A percentile compares a stretch with the other conserved stretches of the same genome.
Evolutionary conservation across 1,284 basidiomycete genomes (phyloP).

Genomic region (Taiwanofungus camphoratus): DNA sequence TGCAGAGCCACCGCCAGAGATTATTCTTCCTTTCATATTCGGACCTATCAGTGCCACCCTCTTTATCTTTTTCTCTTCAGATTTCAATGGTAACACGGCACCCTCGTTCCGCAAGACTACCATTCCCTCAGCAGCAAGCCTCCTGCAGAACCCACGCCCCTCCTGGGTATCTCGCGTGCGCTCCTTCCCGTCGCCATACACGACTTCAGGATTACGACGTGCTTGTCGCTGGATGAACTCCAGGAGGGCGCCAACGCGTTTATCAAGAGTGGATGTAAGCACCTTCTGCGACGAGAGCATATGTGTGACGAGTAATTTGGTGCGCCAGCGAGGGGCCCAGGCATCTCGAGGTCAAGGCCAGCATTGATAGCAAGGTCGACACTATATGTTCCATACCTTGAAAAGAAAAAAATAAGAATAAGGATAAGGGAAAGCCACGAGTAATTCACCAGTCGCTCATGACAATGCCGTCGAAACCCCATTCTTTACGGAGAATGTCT

Average conservation of each 20-base stretch:
- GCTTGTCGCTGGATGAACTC: conserved; percentile 57
- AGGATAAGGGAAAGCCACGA: not conserved
- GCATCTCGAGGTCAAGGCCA: conserved; percentile 68
- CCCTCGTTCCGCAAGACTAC: conserved; percentile 69
- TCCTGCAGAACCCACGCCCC: conserved; percentile 48
- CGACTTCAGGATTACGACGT: conserved; percentile 49
- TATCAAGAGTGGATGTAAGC: conserved; percentile 44
- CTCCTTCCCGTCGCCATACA: conserved; percentile 62
- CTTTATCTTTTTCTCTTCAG: conserved; percentile 20
- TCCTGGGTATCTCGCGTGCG: conserved; percentile 52
- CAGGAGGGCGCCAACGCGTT: conserved; percentile 49
- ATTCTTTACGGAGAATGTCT: conserved; percentile 59
- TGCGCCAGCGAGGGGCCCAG: conserved; percentile 63
- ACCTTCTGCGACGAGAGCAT: conserved; percentile 55
- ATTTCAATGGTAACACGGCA: conserved; percentile 37
- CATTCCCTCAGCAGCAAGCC: conserved; percentile 57
- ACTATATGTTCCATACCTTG: conserved; percentile 59
- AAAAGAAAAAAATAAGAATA: conserved; percentile 9
- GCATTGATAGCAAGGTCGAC: conserved; percentile 56
- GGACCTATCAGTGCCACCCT: conserved; percentile 42
- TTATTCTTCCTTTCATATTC: conserved; percentile 39
- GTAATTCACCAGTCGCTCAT: conserved; percentile 57
- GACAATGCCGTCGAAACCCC: conserved; percentile 59
- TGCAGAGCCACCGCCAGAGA: conserved; percentile 47
- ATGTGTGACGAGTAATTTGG: conserved; percentile 47